A percentile compares a stretch with the other conserved stretches of the same genome.
Conservation (phyloP, 495 filamentous ascomycete species). For the Corynascus novoguineensis region DNA sequence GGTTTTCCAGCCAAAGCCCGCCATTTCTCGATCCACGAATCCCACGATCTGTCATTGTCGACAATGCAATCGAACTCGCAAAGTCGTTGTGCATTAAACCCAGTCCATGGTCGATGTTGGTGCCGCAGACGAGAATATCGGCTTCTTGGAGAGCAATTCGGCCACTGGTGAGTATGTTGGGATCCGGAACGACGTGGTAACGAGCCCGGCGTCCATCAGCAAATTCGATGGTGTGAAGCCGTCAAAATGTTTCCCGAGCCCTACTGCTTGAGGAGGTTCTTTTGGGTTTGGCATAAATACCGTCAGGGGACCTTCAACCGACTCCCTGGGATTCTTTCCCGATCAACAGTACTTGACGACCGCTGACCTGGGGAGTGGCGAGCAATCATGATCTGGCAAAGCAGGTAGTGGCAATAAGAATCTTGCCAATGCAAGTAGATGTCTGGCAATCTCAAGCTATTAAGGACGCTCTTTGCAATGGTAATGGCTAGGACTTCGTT, state of each 20-base stretch:
- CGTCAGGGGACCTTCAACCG: not conserved
- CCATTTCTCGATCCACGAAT: not conserved
- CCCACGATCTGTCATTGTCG: not conserved
- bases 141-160: not conserved
- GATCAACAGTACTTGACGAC: not conserved
- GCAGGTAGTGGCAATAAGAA: not conserved
- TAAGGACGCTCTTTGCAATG: not conserved
- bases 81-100: not conserved
- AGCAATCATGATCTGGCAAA: not conserved
- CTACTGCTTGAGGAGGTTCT: not conserved
- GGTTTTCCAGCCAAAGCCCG: not conserved
- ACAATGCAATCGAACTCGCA: not conserved
- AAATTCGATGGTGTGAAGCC: not conserved
- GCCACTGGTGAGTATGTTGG: not conserved
- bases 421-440: constrained; percentile 1
- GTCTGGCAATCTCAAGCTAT: not conserved
- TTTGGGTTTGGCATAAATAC: not conserved
- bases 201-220: not conserved
- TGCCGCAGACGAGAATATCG: not conserved
- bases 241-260: not conserved
- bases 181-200: not conserved
- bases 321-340: not conserved
- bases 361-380: not conserved
- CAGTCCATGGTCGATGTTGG: not conserved
- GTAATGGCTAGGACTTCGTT: not conserved